phyloP scores from a whole-genome alignment of 2,329 filamentous ascomycete species.

The Lithohypha guttulata region DNA sequence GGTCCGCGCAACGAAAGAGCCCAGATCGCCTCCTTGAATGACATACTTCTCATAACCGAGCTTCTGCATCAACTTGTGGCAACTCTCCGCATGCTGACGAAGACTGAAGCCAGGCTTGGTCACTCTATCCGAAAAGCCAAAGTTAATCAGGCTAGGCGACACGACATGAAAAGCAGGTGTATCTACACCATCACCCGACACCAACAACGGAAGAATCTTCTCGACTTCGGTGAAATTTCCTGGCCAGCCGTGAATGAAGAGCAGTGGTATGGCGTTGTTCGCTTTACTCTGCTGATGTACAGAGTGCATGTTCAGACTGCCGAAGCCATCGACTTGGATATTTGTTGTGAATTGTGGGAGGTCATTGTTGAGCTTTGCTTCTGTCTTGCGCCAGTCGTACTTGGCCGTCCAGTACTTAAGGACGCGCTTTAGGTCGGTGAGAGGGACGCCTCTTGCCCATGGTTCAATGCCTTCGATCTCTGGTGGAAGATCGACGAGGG shows the following conservation, averaged over 20 bases:
- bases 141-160: constrained; percentile 44
- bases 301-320: constrained; percentile 46
- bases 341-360: constrained; percentile 46
- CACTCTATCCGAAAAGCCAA: constrained; percentile 40
- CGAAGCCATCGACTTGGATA: constrained; percentile 45
- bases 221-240: constrained; percentile 36
- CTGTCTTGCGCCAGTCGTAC: constrained; percentile 52
- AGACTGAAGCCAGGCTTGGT: constrained; percentile 44
- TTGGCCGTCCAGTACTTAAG: constrained; percentile 44
- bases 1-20: constrained; percentile 50
- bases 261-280: constrained; percentile 26
- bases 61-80: constrained; percentile 57
- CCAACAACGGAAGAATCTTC: constrained; percentile 47
- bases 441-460: constrained; percentile 50
- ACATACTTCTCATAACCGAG: constrained; percentile 55
- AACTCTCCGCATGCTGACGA: constrained; percentile 51
- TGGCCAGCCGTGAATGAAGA: constrained; percentile 30
- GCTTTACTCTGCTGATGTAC: constrained; percentile 16
- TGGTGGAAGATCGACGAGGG: constrained; percentile 43
- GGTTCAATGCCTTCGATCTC: constrained; percentile 35
- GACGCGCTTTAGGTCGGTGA: constrained; percentile 51
- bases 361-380: constrained; percentile 51
- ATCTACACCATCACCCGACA: constrained; percentile 22
- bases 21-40: constrained; percentile 60
- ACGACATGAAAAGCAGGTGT: constrained; percentile 41